These are phyloP conservation scores for Colletotrichum sp. DNA, from an alignment of 2,329 filamentous ascomycete genomes.

Conservation along the genomic window DNA sequence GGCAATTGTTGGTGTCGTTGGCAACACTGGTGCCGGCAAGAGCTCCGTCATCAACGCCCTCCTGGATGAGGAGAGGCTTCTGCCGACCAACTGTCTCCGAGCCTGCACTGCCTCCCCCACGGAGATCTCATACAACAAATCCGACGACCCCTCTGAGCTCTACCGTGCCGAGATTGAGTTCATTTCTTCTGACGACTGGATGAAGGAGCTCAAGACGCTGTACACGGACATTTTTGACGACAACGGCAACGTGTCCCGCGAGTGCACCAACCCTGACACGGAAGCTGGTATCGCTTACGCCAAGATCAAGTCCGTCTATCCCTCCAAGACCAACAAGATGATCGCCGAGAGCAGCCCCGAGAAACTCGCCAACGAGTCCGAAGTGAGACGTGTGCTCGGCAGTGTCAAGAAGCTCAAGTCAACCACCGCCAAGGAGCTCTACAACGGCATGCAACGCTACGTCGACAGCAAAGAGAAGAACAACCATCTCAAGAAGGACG, in stretches of 20 bases:
- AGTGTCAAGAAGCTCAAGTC: slow-evolving; percentile 26
- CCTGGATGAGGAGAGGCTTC: slow-evolving; percentile 61
- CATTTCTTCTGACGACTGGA: slow-evolving; percentile 58
- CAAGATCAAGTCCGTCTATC: slow-evolving; percentile 53
- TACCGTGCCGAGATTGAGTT: slow-evolving; percentile 66
- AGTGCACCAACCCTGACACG: slow-evolving; percentile 44
- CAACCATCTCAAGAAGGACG: slow-evolving; percentile 6
- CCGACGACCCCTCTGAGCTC: slow-evolving; percentile 32
- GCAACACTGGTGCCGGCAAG: slow-evolving; percentile 68
- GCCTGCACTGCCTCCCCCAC: slow-evolving; percentile 68
- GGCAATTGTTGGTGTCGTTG: slow-evolving; percentile 62
- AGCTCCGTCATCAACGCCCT: slow-evolving; percentile 68
- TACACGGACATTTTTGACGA: slow-evolving; percentile 51
- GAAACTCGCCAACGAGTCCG: slow-evolving; percentile 25
- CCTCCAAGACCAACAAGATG: slow-evolving; percentile 30
- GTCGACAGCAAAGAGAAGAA: slow-evolving; percentile 34
- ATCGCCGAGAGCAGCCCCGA: slow-evolving; percentile 25
- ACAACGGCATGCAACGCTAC: slow-evolving; percentile 28
- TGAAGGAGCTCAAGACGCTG: slow-evolving; percentile 53
- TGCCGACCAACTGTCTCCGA: slow-evolving; percentile 55
- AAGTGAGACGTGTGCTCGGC: slow-evolving; percentile 28
- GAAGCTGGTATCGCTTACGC: slow-evolving; percentile 46
- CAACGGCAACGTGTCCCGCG: slow-evolving; percentile 40
- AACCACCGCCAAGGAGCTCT: slow-evolving; percentile 24
- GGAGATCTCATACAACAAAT: slow-evolving; percentile 63